A percentile compares a stretch with the other conserved stretches of the same genome.
These are phyloP conservation scores for Trichoderma cornu-damae DNA, from an alignment of 2,329 filamentous ascomycete genomes.

Conservation along the genomic window DNA sequence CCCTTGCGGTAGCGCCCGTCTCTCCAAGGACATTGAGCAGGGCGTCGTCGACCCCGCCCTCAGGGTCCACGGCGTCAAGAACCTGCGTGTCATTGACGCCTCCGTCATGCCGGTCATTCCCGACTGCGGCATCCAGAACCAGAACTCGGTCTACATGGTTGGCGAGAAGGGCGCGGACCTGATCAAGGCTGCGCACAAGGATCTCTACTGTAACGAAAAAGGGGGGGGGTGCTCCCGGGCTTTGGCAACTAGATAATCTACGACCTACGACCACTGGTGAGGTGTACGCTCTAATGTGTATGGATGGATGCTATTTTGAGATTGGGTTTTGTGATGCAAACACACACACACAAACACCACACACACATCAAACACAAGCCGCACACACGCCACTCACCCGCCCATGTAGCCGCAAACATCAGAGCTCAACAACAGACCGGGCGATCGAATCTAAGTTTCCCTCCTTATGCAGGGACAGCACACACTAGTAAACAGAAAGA, in stretches of 20 bases:
- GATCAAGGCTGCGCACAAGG: constrained; percentile 21
- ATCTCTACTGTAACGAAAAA: constrained; percentile 16
- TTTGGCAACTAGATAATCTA: no score
- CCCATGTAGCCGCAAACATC: background rate
- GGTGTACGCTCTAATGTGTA: no score
- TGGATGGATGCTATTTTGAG: background rate
- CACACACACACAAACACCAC: background rate
- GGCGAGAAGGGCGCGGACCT: constrained; percentile 44
- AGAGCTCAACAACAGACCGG: background rate
- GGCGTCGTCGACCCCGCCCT: constrained; percentile 49
- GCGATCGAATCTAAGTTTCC: background rate
- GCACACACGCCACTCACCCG: background rate
- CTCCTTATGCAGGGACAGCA: constrained; percentile 4
- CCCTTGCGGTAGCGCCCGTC: constrained; percentile 51
- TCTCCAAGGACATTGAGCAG: constrained; percentile 47
- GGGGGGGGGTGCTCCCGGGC: no score
- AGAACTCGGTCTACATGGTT: constrained; percentile 57
- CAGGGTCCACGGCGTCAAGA: constrained; percentile 49
- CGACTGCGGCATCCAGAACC: constrained; percentile 56
- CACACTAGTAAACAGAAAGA: no score
- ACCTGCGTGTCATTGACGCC: constrained; percentile 51
- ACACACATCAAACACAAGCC: background rate
- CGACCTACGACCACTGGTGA: no score
- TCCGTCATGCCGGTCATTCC: constrained; percentile 52
- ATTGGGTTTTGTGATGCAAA: no score